Percentiles rank a stretch among this genome's conserved stretches.
Evolutionary conservation across 768 basidiomycete species (phyloP).

Genomic region (Boletus rex-veris): DNA sequence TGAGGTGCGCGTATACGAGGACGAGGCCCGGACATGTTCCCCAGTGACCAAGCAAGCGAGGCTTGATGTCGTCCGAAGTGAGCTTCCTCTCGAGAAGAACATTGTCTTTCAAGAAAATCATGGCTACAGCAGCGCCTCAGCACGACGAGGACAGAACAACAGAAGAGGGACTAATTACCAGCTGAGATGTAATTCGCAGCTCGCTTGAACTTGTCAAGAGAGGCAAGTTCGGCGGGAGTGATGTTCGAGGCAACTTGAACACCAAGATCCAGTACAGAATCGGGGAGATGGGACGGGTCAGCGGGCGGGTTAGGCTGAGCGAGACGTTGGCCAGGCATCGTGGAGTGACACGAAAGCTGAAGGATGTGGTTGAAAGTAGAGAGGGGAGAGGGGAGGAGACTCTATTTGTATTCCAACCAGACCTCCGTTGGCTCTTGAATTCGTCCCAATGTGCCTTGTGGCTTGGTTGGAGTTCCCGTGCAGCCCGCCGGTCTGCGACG

Average conservation of each 20-base stretch:
- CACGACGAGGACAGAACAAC: not conserved
- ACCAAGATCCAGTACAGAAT: slow-evolving; percentile 47
- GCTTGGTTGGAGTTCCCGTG: too few relatives aligned
- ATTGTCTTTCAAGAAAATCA: slow-evolving; percentile 81
- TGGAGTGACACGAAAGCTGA: not conserved
- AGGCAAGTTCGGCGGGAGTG: slow-evolving; percentile 46
- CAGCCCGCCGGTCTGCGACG: too few relatives aligned
- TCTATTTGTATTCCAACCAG: too few relatives aligned
- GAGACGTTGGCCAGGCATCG: slow-evolving; percentile 59
- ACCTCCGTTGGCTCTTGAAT: too few relatives aligned
- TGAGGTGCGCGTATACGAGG: slow-evolving; percentile 71
- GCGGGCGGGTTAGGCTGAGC: slow-evolving; percentile 65
- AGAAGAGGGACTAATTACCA: slow-evolving; percentile 37
- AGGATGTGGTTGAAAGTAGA: not conserved
- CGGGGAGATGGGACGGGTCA: slow-evolving; percentile 64
- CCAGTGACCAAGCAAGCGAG: slow-evolving; percentile 79
- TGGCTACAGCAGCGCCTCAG: slow-evolving; percentile 42
- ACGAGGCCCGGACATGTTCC: slow-evolving; percentile 78
- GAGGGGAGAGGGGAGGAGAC: too few relatives aligned
- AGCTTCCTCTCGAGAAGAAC: slow-evolving; percentile 60
- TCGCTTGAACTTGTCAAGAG: slow-evolving; percentile 51
- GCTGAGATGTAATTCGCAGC: slow-evolving; percentile 71
- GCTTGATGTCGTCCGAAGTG: slow-evolving; percentile 70
- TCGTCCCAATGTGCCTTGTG: too few relatives aligned
- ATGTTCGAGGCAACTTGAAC: slow-evolving; percentile 50